Evolutionary conservation across 176 grass and related monocot species (phyloP), one percentile per base, ranked within the genome.

Genomic region (Juncus effusus): DNA sequence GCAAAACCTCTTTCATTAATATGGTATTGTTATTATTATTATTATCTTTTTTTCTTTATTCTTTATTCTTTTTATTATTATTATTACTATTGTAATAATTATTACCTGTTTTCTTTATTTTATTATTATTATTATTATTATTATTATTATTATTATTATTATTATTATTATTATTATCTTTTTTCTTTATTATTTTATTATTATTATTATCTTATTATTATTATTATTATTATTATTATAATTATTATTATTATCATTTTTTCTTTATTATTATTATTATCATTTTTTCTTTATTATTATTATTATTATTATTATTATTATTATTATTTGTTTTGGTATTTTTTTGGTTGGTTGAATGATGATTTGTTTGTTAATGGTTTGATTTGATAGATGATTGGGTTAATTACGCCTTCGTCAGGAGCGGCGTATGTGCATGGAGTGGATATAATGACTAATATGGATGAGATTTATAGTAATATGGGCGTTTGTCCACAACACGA

Each of bases 401-500:
- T 97, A 35, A 65, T 79, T 89, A 75, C 44, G 85, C 82, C 88
- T 60, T 86, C 87, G 51, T 88, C 85, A 56, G 93, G 93, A 35
- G 77, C 77, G 39, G 88, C 88, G 47, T 97, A 89, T 80, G 72
- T 97, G 40, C 82, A 89, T 45, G 88, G 88, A 73, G 78, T 92
- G 82, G 82, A 97, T 60, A 92, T 97, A 89, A 78, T 47, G 4
- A 89, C 63, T 3, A 59, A 79, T 49, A 97, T 86, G 85, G 64
- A 82, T 80, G 80, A 53, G 0, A 91, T 97, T 76, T 92, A 97
- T 59, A 82, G 77, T 42, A 97, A 72, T 69, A 97, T 97, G 88
- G 93, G 93, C 49, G 93, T 97, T 51, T 97, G 93, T 57, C 93
- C 88, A 14, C 93, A 97, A 53, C 93, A 97, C 74, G 88, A 92